Evolutionary conservation across 2,329 filamentous ascomycete species (phyloP), one percentile per base, ranked within the genome.

Genomic region (Aspergillus luchuensis): DNA sequence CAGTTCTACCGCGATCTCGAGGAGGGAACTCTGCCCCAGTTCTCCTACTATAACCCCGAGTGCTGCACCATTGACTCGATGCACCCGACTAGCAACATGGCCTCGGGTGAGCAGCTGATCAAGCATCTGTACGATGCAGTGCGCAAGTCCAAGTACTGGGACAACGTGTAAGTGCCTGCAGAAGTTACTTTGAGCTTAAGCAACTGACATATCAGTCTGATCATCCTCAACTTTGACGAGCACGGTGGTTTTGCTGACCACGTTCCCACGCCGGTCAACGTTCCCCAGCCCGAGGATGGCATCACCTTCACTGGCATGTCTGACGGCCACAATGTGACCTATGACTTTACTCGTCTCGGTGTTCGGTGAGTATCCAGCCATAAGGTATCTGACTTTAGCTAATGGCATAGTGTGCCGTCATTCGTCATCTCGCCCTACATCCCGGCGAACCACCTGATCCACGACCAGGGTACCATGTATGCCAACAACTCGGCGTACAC

Each of bases 1-100:
- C 57, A 73, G 17, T 93, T 94, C 79, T 82, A 88, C 67, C 78
- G 82, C 55, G 91, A 94, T 70, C 81, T 92, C 7, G 78, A 83
- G 59, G 77, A 76, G 60, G 78, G 87, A 66, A 83, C 78, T 17
- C 82, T 92, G n/a, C 90, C 90, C 1, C 89, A 91, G 75, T 90
- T 87, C 75, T 82, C 84, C 19, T 80, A 79, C 63, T 77, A 80
- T 57, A 80, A 79, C 28, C 78, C 79, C 0, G 79, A 80, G 56
- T 73, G 72, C 62, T 74, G 71, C 62, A 67, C 63, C 17, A 65
- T 77, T 50, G 61, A 72, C 51, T 77, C 74, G 2, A 78, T 79
- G 74, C 76, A 78, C 60, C 76, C 76, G 2, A 73, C 71, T n/a
- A 73, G 69, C 51, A 75, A 73, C 57, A 74, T 76, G 67, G 71